Evolutionary conservation across 192 early-diverging fungal species (phyloP), one percentile per base, ranked within the genome.

Genomic region (Coemansia sp.): DNA sequence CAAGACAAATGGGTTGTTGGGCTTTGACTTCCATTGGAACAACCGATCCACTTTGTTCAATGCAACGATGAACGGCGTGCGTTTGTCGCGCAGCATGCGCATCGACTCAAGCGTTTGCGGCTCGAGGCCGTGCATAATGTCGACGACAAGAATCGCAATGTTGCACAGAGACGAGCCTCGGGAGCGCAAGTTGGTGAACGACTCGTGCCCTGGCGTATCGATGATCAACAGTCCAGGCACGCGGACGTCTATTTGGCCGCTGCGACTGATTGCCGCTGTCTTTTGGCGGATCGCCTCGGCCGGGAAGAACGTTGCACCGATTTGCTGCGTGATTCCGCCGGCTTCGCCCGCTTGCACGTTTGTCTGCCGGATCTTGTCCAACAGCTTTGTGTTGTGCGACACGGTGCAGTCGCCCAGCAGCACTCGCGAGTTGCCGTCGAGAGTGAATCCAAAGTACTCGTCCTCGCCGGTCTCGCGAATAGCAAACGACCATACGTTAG

Each of bases 321-420:
- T 99, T 72, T 99, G 97, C 79, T 99, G 97, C 10, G 97, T 99
- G 74, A 99, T 99, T 79, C 97, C 97, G 69, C 97, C 97, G 34
- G 97, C 97, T 87, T 99, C 97, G 59, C 95, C 95, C 60, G 91
- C 97, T 82, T 98, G 96, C 15, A 99, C 97, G 83, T 97, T 97
- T 25, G 97, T 99, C 75, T 98, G 95, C 50, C 97, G 88, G 80
- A 99, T 95, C 87, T 97, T 97, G 84, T 99, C 97, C 42, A 99
- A 84, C 23, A 99, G 78, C 83, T 97, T 98, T 28, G 97, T 99
- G 75, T 94, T 93, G 65, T 85, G 84, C 59, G 76, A 75, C 28
- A 85, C 74, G 1, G 82, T 83, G 51, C 70, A 71, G 71, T 83
- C 82, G 40, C 69, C 66, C 20, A 85, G 59, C 50, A 85, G 60